Evolutionary conservation across 225 moss, liverwort and hornwort genomes (phyloP), one percentile per base, ranked within the genome.

Genomic region (Thuidium tamariscinum): DNA sequence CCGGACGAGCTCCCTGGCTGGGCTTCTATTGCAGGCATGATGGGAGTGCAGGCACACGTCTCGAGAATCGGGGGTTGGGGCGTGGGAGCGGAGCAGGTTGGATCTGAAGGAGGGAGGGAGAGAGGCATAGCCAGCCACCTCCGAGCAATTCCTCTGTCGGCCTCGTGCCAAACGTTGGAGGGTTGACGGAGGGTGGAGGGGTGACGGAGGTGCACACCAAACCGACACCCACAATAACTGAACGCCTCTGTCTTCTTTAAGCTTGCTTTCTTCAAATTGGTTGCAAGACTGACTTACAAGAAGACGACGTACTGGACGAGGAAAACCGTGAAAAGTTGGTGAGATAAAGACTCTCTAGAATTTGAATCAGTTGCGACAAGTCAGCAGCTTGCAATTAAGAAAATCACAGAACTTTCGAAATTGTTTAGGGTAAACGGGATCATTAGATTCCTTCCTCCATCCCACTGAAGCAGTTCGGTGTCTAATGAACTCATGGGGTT

Each of bases 11-110:
- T 42, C 10, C 44, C 44, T 44, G 44, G 44, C 44, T 44, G 44
- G 0, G 37, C 77, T 83, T 48, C 79, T 4, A 89, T 89, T 89
- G 89, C 86, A 63, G 65, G 86, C 86, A 86, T 89, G 89, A 89
- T 89, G 86, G 78, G 14, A 44, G 26, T 86, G 86, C 82, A 86
- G 86, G 83, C 83, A 79, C 89, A 89, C 12, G 83, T 86, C 86
- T 37, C 89, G 56, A 63, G 2, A 13, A 5, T 5, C 44, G 36
- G 30, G 3, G 44, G 54, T 65, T 34, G 5, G 16, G n/a, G 22
- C 51, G 51, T 51, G 32, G 49, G 27, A 16, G 13, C 52, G 7
- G 20, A 10, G 9, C 17, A 6, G 36, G 4, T 2, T 5, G 65
- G 4, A 8, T 14, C 11, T 37, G 22, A 34, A 13, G 66, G 13